These are phyloP conservation scores for Solanum stenotomum DNA, from an alignment of 257 asterid genomes.

Conservation along the genomic window DNA sequence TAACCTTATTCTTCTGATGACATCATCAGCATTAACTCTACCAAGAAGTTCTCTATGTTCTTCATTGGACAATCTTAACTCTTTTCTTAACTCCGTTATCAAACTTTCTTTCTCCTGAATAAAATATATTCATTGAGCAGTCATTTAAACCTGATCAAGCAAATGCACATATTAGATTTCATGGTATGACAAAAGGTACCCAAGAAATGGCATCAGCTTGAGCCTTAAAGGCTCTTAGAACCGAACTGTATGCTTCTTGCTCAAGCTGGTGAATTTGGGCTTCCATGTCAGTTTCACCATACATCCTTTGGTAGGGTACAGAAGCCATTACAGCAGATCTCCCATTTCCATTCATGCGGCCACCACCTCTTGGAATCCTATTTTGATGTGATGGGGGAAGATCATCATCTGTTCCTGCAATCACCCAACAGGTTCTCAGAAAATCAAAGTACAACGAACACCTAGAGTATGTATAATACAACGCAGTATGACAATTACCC, in stretches of 20 bases:
- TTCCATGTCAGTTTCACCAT: slow-evolving; percentile 68
- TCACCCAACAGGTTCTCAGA: not conserved
- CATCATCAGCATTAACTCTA: slow-evolving; percentile 67
- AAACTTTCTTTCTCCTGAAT: slow-evolving; percentile 70
- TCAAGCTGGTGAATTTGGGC: slow-evolving; percentile 85
- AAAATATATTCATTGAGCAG: slow-evolving; percentile 25
- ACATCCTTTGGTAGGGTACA: slow-evolving; percentile 51
- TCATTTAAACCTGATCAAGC: slow-evolving; percentile 25
- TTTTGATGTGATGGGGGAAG: slow-evolving; percentile 55
- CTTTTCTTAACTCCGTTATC: slow-evolving; percentile 71
- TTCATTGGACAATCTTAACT: slow-evolving; percentile 71
- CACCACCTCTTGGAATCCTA: slow-evolving; percentile 45
- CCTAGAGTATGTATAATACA: not conserved
- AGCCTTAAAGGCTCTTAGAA: slow-evolving; percentile 84
- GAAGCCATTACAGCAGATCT: slow-evolving; percentile 50
- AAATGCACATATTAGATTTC: slow-evolving; percentile 14
- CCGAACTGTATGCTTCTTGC: slow-evolving; percentile 85
- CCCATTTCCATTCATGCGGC: slow-evolving; percentile 50
- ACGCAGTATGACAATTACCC: not conserved
- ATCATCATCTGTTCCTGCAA: slow-evolving; percentile 64
- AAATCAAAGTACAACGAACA: not conserved
- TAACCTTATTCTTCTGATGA: slow-evolving; percentile 67
- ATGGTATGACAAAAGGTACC: slow-evolving; percentile 38
- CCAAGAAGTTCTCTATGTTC: slow-evolving; percentile 73
- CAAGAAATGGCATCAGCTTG: slow-evolving; percentile 88